These are phyloP conservation scores for Hyaloscypha hepaticicola DNA, from an alignment of 495 filamentous ascomycete genomes.

Conservation along the genomic window DNA sequence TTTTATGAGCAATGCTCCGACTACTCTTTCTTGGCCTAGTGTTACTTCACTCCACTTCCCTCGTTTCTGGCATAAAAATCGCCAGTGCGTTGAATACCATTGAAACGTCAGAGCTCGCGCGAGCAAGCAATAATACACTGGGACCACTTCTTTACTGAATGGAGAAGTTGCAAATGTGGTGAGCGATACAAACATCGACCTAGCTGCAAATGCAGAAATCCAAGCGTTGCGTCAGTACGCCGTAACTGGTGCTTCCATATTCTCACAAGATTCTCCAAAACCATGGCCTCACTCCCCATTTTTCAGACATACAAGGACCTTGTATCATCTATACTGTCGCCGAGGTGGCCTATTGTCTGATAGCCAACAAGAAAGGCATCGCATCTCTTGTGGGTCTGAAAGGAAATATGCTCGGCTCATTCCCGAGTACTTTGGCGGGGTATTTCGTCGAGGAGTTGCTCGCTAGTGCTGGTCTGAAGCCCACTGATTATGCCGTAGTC, in stretches of 20 bases:
- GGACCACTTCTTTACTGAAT: constrained; percentile 30
- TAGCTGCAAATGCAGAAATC: constrained; percentile 47
- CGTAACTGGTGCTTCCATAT: background rate
- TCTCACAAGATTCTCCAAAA: background rate
- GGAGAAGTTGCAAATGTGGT: constrained; percentile 36
- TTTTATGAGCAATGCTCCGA: too few relatives aligned
- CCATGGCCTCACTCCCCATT: too few relatives aligned
- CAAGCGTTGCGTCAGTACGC: constrained; percentile 43
- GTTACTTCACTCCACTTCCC: background rate
- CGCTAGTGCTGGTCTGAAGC: constrained; percentile 34
- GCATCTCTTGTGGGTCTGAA: constrained; percentile 37
- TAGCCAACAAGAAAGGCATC: constrained; percentile 42
- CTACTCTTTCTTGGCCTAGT: background rate
- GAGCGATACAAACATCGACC: constrained; percentile 33
- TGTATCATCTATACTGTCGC: constrained; percentile 42
- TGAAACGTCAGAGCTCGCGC: constrained; percentile 37
- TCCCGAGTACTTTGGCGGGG: constrained; percentile 38
- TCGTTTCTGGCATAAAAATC: constrained; percentile 29
- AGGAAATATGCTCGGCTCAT: constrained; percentile 44
- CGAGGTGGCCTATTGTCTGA: constrained; percentile 44
- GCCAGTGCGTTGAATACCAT: constrained; percentile 33
- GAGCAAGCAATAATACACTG: constrained; percentile 37
- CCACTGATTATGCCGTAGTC: constrained; percentile 37
- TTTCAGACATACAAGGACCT: constrained; percentile 38
- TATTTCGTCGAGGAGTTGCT: constrained; percentile 42